Evolutionary conservation across 2,329 filamentous ascomycete genomes (phyloP).

Genomic region (Penicillium sp.): DNA sequence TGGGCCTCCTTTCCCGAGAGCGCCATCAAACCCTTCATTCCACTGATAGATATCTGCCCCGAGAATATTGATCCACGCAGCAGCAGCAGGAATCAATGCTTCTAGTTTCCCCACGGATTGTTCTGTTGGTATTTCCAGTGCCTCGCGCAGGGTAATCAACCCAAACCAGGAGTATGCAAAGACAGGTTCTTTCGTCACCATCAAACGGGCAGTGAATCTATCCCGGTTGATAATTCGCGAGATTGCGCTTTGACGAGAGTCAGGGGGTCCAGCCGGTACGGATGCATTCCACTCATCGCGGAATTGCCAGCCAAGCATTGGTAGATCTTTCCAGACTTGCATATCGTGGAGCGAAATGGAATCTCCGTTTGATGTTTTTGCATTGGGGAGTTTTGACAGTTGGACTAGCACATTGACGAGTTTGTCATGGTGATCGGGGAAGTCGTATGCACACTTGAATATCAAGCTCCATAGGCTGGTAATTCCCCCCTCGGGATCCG

Average conservation of each 20-base stretch:
- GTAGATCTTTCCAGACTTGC: constrained; percentile 16
- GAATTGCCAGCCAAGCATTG: constrained; percentile 14
- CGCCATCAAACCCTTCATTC: not conserved
- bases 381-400: constrained; percentile 1
- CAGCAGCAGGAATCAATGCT: not conserved
- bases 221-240: constrained; percentile 1
- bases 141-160: not conserved
- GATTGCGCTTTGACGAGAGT: not conserved
- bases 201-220: not conserved
- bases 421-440: not conserved
- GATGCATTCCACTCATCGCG: constrained; percentile 12
- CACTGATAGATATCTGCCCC: not conserved
- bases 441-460: constrained; percentile 5
- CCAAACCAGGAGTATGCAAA: constrained; percentile 5
- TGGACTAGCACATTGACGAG: constrained; percentile 1
- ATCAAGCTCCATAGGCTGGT: constrained; percentile 1
- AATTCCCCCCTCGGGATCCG: not conserved
- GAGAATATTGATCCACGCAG: not conserved
- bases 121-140: not conserved
- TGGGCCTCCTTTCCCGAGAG: not conserved
- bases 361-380: not conserved
- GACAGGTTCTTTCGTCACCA: not conserved
- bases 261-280: not conserved
- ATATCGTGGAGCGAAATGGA: constrained; percentile 4
- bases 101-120: not conserved